Base-by-base conservation (phyloP, 345 rosid genomes). In the Populus nigra region DNA sequence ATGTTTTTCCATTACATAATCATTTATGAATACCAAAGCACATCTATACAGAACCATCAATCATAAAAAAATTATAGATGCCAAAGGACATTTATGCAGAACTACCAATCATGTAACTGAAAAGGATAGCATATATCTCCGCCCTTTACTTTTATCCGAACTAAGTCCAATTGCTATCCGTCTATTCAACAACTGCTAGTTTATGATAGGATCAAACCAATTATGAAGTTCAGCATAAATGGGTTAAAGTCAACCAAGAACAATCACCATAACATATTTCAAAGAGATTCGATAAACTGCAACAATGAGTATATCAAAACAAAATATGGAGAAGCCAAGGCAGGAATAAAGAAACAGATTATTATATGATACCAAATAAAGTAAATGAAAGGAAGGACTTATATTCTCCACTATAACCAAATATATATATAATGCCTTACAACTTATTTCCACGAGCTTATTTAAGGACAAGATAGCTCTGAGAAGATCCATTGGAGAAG, bases 331-430 rank as follows among this genome's bases (percentile, higher is more conserved):
- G 55, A 50, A 62, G 59, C 18, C 11, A 27, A 67, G 57, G 67
- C 62, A 70, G 49, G 53, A 65, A 76, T 61, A 62, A 77, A 76
- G 66, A 71, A 79, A 73, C 65, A 45, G 61, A 67, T 63, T 53
- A 80, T 61, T 29, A 49, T 39, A 77, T 79, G 69, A 69, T 36
- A 75, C 18, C 20, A 29, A 71, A 69, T 74, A 61, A 84, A 78
- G 76, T 78, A 73, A 39, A 79, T 73, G 77, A 71, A 76, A 81
- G 78, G 74, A 73, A 86, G 38, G 68, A 78, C 76, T 81, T 74
- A 80, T 84, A 86, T 88, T 84, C 84, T 68, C 88, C 87, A 86
- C 85, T 86, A 69, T 86, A 81, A 78, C 69, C 77, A 84, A 81
- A 83, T 75, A 86, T 83, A 53, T 86, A 76, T 81, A 73, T 62